Evolutionary conservation across 2,329 filamentous ascomycete species (phyloP), one percentile per base, ranked within the genome.

Genomic region (Aspergillus piperis): DNA sequence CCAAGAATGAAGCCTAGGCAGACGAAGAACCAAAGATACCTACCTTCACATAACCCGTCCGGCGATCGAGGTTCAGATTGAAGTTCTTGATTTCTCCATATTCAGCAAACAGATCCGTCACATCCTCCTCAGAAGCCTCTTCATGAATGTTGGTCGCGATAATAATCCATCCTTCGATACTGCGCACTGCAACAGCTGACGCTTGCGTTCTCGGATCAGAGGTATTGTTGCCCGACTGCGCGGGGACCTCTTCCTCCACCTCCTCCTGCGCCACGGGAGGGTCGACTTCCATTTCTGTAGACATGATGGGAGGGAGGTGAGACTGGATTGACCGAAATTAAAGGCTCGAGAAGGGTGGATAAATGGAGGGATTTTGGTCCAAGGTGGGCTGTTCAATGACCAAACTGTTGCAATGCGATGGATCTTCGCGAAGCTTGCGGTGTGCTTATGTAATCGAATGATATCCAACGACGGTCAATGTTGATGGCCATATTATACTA

Each of bases 121-220:
- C 75, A 64, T 88, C 86, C 74, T 89, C 86, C 71, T 89, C 86
- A n/a, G 81, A 84, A 8, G 86, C 85, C 71, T 89, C 86, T 70
- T 88, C 86, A 67, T 89, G 86, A 38, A 89, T 84, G 65, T 89
- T 88, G n/a, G 86, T 87, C 57, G 82, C 86, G n/a, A 88, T 82
- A 62, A 89, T 81, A 71, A 89, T 88, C 86, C 86, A 89, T 64
- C 86, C 86, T 72, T 89, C 86, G 67, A 89, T 88, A 68, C 84
- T 87, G 72, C 86, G 85, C 49, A 89, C 86, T 8, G 86, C 86
- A 76, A 81, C 80, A 25, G 80, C 78, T 60, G 76, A 77, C 19
- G 77, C 68, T 30, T 76, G 68, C 50, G 80, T 82, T 66, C 75
- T 78, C 53, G 77, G 73, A 64, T 82, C 80, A 60, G 69, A 69